Evolutionary conservation across 2,329 filamentous ascomycete species (phyloP), one percentile per base, ranked within the genome.

Genomic region (Nothopassalora personata): DNA sequence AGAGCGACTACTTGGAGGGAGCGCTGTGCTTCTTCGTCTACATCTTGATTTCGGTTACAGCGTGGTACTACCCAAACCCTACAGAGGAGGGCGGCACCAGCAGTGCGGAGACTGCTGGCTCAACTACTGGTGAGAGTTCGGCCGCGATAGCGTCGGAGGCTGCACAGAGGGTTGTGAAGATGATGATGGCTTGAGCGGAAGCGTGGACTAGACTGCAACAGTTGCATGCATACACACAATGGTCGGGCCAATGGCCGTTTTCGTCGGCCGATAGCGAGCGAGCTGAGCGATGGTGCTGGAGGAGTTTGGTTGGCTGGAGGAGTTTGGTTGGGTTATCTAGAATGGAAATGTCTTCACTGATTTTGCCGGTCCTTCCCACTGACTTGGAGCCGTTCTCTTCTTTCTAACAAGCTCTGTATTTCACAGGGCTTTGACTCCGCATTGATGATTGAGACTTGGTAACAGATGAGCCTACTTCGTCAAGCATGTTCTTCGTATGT

Each of bases 1-100:
- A 94, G 79, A 90, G 86, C 61, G 95, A 96, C 71, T 97, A 95
- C 70, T 82, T 97, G 4, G 92, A 97, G 73, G 92, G 92, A 1
- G 83, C 85, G 27, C 81, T 97, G 18, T 90, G 90, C 64, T 84
- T 96, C 18, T 81, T 89, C 54, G 81, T 85, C 10, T 87, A 87
- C 68, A 69, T 86, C 33, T 82, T 87, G 66, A 84, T 87, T 63
- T 83, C 84, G 1, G 77, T 86, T 46, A 78, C 78, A 19, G 81
- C 83, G 0, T 87, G 79, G 75, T 87, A 82, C 68, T 86, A 86
- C 70, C 84, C 84, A 15, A 43, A 43, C n/a, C 39, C 39, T 7
- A 8, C 18, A 8, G n/a, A 15, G 39, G 39, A 43, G 15, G 39
- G 39, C 18, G 39, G 39, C 18, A 43, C 39, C 7, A 43, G 39